Conservation (phyloP, 2,329 filamentous ascomycete species). For the Tolypocladium endophyticum region DNA sequence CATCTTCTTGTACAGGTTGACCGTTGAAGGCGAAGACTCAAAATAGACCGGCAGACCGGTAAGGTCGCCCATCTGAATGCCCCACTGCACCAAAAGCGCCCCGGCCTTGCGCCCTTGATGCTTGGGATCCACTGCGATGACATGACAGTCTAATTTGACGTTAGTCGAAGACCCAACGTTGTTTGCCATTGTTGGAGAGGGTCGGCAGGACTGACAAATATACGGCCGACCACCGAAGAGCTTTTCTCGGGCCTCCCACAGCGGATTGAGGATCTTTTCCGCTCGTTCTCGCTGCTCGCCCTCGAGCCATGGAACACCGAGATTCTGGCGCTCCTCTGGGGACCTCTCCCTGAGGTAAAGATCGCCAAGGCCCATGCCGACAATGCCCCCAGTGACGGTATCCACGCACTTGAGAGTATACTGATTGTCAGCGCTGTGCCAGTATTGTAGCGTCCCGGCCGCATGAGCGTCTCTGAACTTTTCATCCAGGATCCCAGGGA, state of each 20-base stretch:
- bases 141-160: conserved; percentile 21
- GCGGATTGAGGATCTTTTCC: conserved; percentile 27
- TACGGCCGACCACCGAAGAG: conserved; percentile 27
- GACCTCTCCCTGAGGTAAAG: conserved; percentile 25
- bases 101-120: conserved; percentile 32
- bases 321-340: conserved; percentile 30
- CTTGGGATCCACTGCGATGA: conserved; percentile 32
- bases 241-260: conserved; percentile 30
- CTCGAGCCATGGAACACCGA: conserved; percentile 33
- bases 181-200: not conserved
- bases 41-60: conserved; percentile 32
- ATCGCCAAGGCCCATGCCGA: conserved; percentile 37
- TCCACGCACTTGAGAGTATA: conserved; percentile 39
- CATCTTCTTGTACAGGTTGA: conserved; percentile 32
- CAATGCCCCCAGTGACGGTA: conserved; percentile 27
- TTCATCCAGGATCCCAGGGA: conserved; percentile 22
- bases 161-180: not conserved
- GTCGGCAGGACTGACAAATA: conserved; percentile 25
- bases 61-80: conserved; percentile 23
- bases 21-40: conserved; percentile 31
- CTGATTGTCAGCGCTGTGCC: conserved; percentile 26
- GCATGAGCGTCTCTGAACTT: conserved; percentile 33
- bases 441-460: conserved; percentile 26
- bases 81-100: conserved; percentile 29
- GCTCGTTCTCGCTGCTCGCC: conserved; percentile 31